These are phyloP conservation scores for Phylloporus sp. DNA, from an alignment of 768 basidiomycete species.

Conservation along the genomic window DNA sequence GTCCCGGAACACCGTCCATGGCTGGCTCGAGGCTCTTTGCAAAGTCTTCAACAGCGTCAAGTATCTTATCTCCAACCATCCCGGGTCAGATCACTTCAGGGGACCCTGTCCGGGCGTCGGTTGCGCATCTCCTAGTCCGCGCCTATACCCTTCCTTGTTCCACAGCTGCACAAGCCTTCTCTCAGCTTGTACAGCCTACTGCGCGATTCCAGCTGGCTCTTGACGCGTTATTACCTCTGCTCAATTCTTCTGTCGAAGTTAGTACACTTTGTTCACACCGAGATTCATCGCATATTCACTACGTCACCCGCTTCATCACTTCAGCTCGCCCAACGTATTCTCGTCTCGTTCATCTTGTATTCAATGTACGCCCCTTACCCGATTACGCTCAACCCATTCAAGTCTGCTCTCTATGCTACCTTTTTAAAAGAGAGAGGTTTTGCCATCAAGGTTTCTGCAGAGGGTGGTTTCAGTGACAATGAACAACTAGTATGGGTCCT, in stretches of 20 bases:
- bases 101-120: slow-evolving; percentile 54
- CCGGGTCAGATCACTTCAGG: slow-evolving; percentile 32
- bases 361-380: slow-evolving; percentile 78
- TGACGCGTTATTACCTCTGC: slow-evolving; percentile 72
- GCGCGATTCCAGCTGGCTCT: slow-evolving; percentile 82
- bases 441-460: slow-evolving; percentile 48
- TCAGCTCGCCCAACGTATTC: slow-evolving; percentile 69
- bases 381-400: slow-evolving; percentile 78
- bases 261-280: slow-evolving; percentile 22
- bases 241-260: slow-evolving; percentile 58
- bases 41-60: slow-evolving; percentile 32
- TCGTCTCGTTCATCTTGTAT: slow-evolving; percentile 77
- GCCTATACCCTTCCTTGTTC: slow-evolving; percentile 73
- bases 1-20: slow-evolving; percentile 17
- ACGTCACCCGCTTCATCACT: slow-evolving; percentile 7
- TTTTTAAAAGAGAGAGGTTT: slow-evolving; percentile 66
- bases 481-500: slow-evolving; percentile 84
- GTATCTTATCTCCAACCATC: slow-evolving; percentile 33
- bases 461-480: slow-evolving; percentile 51
- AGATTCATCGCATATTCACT: slow-evolving; percentile 14
- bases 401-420: slow-evolving; percentile 62
- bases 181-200: slow-evolving; percentile 69
- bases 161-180: slow-evolving; percentile 70
- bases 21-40: slow-evolving; percentile 32
- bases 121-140: slow-evolving; percentile 61